Percentiles rank a stretch among this genome's conserved stretches.
These are phyloP conservation scores for Scopulariopsis brevicaulis DNA, from an alignment of 2,329 filamentous ascomycete species.

Conservation along the genomic window DNA sequence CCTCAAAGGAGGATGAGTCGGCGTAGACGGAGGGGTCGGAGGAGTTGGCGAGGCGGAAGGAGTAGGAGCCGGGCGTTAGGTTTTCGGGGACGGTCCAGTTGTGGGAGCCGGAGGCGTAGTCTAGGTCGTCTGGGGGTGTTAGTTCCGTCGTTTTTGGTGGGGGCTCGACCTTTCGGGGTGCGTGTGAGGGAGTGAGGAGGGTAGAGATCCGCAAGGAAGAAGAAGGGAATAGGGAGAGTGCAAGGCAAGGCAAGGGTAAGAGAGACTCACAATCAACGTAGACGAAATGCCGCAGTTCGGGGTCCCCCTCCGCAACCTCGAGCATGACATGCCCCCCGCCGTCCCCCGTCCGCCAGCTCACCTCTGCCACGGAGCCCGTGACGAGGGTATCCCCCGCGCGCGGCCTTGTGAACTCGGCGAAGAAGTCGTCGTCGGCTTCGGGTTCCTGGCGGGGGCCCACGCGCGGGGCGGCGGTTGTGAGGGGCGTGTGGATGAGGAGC, in stretches of 20 bases:
- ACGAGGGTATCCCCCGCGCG: not conserved
- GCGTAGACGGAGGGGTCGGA: not conserved
- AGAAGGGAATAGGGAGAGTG: not conserved
- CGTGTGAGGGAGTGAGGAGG: no score
- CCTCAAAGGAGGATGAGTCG: conserved; percentile 5
- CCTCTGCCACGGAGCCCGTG: not conserved
- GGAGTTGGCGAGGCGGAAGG: conserved; percentile 4
- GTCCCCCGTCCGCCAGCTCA: not conserved
- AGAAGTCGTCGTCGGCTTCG: not conserved
- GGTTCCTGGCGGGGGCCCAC: not conserved
- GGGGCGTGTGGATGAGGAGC: not conserved
- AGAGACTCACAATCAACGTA: conserved; percentile 1
- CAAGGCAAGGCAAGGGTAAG: not conserved
- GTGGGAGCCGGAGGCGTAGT: not conserved
- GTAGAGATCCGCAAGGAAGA: not conserved
- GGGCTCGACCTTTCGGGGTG: no score
- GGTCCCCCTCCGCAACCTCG: not conserved
- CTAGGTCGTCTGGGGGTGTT: not conserved
- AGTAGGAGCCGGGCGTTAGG: conserved; percentile 5
- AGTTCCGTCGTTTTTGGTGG: no score
- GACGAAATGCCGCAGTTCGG: not conserved
- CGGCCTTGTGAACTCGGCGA: not conserved
- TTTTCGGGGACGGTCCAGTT: conserved; percentile 6
- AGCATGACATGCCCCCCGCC: not conserved
- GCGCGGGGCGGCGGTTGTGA: not conserved